A percentile compares a stretch with the other conserved stretches of the same genome.
These are phyloP conservation scores for Erodium moschatum DNA, from an alignment of 441 rosid species.

Conservation along the genomic window DNA sequence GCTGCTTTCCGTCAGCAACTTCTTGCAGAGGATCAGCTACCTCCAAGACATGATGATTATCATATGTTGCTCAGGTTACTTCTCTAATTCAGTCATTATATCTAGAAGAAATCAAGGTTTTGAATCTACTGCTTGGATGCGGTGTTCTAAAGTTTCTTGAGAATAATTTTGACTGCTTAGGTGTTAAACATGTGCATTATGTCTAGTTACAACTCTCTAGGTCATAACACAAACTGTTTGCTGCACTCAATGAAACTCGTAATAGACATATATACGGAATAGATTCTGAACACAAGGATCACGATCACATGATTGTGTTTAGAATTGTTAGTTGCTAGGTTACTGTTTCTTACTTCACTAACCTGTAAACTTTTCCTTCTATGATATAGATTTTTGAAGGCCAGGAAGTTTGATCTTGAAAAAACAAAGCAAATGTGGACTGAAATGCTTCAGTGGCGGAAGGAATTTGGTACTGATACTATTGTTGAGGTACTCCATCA, in stretches of 20 bases:
- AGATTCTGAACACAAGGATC: background rate
- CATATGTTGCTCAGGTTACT: slow-evolving; percentile 67
- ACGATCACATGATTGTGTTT: background rate
- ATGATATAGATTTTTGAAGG: slow-evolving; percentile 57
- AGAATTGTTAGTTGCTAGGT: background rate
- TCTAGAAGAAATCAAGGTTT: background rate
- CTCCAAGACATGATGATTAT: slow-evolving; percentile 64
- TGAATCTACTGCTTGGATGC: background rate
- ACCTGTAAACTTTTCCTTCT: slow-evolving; percentile 9
- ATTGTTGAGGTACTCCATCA: slow-evolving; percentile 44
- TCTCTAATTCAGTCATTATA: background rate
- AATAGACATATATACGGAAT: background rate
- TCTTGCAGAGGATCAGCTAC: slow-evolving; percentile 57
- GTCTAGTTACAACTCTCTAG: background rate
- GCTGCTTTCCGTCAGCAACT: slow-evolving; percentile 71
- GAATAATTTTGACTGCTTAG: background rate
- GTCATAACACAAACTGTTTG: background rate
- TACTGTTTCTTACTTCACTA: background rate
- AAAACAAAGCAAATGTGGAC: slow-evolving; percentile 86
- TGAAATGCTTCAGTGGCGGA: slow-evolving; percentile 76
- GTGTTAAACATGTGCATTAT: background rate
- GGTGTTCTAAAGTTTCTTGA: background rate
- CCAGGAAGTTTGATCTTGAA: slow-evolving; percentile 72
- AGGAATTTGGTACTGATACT: slow-evolving; percentile 61
- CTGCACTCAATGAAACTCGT: background rate